phyloP scores from a whole-genome alignment of 768 basidiomycete species.

The Chalciporus sphaerocephalus region DNA sequence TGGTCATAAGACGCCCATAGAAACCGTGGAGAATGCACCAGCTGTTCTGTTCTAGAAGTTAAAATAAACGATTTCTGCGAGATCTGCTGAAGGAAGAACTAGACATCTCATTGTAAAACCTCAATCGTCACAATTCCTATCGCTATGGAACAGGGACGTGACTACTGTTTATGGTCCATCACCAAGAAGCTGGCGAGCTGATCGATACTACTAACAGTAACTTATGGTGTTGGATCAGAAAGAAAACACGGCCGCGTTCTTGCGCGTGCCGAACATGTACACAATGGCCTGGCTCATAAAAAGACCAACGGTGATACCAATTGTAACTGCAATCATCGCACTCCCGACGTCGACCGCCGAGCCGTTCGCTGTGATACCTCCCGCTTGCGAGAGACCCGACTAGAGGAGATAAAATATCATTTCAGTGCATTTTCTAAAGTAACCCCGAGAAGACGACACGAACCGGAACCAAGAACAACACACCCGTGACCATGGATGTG shows the following conservation, averaged over 20 bases:
- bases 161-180: neutral
- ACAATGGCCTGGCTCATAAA: constrained; percentile 87
- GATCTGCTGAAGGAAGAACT: neutral
- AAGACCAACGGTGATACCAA: constrained; percentile 85
- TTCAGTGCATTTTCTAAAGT: neutral
- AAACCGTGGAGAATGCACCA: constrained; percentile 80
- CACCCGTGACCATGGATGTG: constrained; percentile 87
- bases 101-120: constrained; percentile 4
- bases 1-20: constrained; percentile 94
- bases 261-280: constrained; percentile 80
- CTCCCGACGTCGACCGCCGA: constrained; percentile 81
- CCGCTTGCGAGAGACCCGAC: constrained; percentile 84
- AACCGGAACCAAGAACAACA: constrained; percentile 83
- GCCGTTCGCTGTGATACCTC: constrained; percentile 77
- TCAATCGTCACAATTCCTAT: neutral
- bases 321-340: constrained; percentile 86
- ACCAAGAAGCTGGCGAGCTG: neutral
- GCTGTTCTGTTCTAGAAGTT: constrained; percentile 79
- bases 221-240: constrained; percentile 41
- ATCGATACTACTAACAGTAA: constrained; percentile 2
- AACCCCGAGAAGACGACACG: constrained; percentile 28
- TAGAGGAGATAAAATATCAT: constrained; percentile 25
- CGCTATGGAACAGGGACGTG: constrained; percentile 6
- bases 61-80: constrained; percentile 5
- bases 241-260: constrained; percentile 82